These are phyloP conservation scores for Fusarium caatingaense DNA, from an alignment of 2,329 filamentous ascomycete species.

Conservation along the genomic window DNA sequence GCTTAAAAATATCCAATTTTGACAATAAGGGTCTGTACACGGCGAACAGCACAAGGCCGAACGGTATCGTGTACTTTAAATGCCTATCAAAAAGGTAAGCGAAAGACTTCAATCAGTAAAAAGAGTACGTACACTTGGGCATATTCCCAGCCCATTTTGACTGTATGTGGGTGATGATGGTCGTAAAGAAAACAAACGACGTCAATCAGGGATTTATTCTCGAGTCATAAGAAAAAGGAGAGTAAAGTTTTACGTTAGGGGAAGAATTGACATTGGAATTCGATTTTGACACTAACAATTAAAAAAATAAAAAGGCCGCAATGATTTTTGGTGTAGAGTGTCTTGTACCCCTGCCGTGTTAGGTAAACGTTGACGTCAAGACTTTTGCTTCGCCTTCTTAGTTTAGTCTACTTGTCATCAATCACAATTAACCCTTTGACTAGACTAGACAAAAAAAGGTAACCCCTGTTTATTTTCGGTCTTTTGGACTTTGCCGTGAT, in stretches of 20 bases:
- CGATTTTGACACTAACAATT: slow-evolving; percentile 3
- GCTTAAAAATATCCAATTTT: slow-evolving; percentile 30
- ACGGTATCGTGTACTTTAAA: slow-evolving; percentile 41
- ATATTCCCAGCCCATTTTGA: slow-evolving; percentile 44
- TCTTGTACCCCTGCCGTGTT: slow-evolving; percentile 15
- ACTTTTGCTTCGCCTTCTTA: slow-evolving; percentile 21
- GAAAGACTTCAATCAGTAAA: background rate
- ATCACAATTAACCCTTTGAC: too few relatives aligned
- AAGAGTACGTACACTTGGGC: slow-evolving; percentile 37
- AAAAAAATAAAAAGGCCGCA: background rate
- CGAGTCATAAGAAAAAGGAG: background rate
- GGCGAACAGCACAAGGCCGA: slow-evolving; percentile 20
- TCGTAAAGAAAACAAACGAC: background rate
- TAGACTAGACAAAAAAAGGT: background rate
- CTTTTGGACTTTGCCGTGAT: slow-evolving; percentile 6
- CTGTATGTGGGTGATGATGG: background rate
- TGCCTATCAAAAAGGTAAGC: slow-evolving; percentile 23
- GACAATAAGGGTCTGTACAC: slow-evolving; percentile 36
- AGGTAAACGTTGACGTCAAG: slow-evolving; percentile 39
- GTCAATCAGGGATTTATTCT: background rate
- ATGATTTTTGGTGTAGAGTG: background rate
- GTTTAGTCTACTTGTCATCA: slow-evolving; percentile 25
- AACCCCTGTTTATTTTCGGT: slow-evolving; percentile 2
- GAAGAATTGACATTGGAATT: slow-evolving; percentile 2
- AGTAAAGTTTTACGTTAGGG: slow-evolving; percentile 3